A percentile compares a stretch with the other conserved stretches of the same genome.
phyloP scores from a whole-genome alignment of 768 basidiomycete genomes.

The Mycena albidolilacea region DNA sequence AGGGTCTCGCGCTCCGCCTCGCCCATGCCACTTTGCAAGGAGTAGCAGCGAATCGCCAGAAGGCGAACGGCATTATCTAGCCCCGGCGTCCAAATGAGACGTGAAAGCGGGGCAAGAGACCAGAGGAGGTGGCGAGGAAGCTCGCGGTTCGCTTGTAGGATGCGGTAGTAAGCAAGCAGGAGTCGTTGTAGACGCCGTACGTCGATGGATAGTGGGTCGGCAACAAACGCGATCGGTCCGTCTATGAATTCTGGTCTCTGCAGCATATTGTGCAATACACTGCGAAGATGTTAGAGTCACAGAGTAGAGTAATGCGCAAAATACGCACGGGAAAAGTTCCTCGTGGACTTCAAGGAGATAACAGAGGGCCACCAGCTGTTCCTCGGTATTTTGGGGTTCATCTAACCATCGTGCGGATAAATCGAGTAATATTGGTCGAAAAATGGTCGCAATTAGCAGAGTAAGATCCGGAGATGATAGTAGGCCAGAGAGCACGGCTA shows the following conservation, averaged over 20 bases:
- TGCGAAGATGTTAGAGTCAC: conserved; percentile 46
- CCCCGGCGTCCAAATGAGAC: conserved; percentile 58
- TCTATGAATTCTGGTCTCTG: conserved; percentile 56
- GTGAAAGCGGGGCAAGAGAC: conserved; percentile 69
- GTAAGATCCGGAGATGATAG: conserved; percentile 77
- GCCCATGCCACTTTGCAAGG: conserved; percentile 81
- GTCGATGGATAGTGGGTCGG: conserved; percentile 54
- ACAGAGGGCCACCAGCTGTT: conserved; percentile 72
- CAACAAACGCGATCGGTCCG: conserved; percentile 66
- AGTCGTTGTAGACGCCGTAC: conserved; percentile 71
- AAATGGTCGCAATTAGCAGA: conserved; percentile 70
- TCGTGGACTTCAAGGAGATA: conserved; percentile 77
- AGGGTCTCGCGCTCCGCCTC: conserved; percentile 80
- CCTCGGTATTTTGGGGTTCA: conserved; percentile 61
- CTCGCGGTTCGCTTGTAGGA: conserved; percentile 80
- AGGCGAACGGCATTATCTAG: conserved; percentile 75
- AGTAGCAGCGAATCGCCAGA: conserved; percentile 85
- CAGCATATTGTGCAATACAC: conserved; percentile 71
- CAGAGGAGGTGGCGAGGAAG: conserved; percentile 76
- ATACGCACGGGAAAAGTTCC: conserved; percentile 79
- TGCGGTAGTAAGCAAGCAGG: conserved; percentile 86
- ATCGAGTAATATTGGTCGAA: conserved; percentile 85
- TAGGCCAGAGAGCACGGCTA: conserved; percentile 71
- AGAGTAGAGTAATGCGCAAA: neutral
- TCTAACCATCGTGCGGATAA: conserved; percentile 88